These are phyloP conservation scores for Fusarium tricinctum DNA, from an alignment of 2,329 filamentous ascomycete species.

Conservation along the genomic window DNA sequence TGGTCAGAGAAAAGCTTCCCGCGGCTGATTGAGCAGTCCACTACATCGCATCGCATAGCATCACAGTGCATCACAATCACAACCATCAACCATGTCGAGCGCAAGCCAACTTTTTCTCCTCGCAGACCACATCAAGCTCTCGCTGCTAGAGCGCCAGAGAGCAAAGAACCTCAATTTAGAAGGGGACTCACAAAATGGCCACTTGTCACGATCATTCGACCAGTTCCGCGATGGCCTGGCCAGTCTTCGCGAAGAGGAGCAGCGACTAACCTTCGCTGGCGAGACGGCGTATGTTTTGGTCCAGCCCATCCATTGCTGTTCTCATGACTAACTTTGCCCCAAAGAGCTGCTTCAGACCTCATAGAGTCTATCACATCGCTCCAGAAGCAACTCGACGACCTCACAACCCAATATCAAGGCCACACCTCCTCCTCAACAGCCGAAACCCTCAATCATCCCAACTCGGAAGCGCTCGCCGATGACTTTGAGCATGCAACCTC, in stretches of 20 bases:
- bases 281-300: conserved; percentile 69
- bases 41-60: conserved; percentile 4
- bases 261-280: conserved; percentile 72
- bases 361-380: conserved; percentile 77
- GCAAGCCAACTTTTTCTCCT: conserved; percentile 88
- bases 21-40: conserved; percentile 6
- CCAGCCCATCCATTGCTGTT: background rate
- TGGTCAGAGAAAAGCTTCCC: conserved; percentile 6
- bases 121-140: conserved; percentile 97
- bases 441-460: conserved; percentile 70
- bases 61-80: conserved; percentile 3
- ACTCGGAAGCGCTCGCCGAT: conserved; percentile 71
- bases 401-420: conserved; percentile 85
- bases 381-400: conserved; percentile 79
- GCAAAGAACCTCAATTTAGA: conserved; percentile 85
- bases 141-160: conserved; percentile 90
- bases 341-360: conserved; percentile 64
- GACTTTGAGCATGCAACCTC: conserved; percentile 76
- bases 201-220: conserved; percentile 89
- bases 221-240: conserved; percentile 86
- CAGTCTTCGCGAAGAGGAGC: conserved; percentile 73
- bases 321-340: background rate
- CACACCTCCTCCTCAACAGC: conserved; percentile 65
- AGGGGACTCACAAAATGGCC: conserved; percentile 84
- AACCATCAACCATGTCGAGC: conserved; percentile 57